phyloP scores from a whole-genome alignment of 2,329 filamentous ascomycete genomes.

The Hypocreales sp. region DNA sequence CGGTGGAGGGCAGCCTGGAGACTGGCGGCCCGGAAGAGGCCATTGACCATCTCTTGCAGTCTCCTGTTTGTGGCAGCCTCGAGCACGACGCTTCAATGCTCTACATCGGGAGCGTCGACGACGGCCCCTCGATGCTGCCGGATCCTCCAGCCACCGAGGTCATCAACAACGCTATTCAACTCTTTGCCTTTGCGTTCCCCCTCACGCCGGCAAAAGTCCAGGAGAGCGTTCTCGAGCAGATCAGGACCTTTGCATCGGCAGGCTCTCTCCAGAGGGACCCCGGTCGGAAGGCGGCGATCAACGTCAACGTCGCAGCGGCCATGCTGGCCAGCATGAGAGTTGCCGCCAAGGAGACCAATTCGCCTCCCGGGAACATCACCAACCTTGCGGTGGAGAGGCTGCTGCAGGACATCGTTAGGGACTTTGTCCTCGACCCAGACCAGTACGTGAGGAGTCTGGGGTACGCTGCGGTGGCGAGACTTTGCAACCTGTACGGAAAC shows the following conservation, averaged over 20 bases:
- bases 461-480: conserved; percentile 68
- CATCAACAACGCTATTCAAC: conserved; percentile 81
- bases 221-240: conserved; percentile 88
- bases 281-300: conserved; percentile 78
- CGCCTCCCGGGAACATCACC: conserved; percentile 56
- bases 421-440: conserved; percentile 70
- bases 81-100: conserved; percentile 81
- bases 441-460: conserved; percentile 75
- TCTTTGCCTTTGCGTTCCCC: conserved; percentile 85
- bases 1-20: conserved; percentile 27
- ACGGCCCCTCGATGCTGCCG: conserved; percentile 29
- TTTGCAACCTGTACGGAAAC: conserved; percentile 76
- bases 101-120: conserved; percentile 41
- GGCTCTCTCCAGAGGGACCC: conserved; percentile 69
- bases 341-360: conserved; percentile 64
- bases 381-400: conserved; percentile 67
- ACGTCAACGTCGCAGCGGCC: conserved; percentile 76
- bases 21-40: conserved; percentile 45
- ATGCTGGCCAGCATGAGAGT: conserved; percentile 71
- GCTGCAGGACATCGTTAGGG: conserved; percentile 56
- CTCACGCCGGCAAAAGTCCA: conserved; percentile 83
- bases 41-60: conserved; percentile 46
- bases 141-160: conserved; percentile 85
- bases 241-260: conserved; percentile 76
- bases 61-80: conserved; percentile 66